phyloP scores from a whole-genome alignment of 768 basidiomycete genomes.

The Termitomyces sp. region DNA sequence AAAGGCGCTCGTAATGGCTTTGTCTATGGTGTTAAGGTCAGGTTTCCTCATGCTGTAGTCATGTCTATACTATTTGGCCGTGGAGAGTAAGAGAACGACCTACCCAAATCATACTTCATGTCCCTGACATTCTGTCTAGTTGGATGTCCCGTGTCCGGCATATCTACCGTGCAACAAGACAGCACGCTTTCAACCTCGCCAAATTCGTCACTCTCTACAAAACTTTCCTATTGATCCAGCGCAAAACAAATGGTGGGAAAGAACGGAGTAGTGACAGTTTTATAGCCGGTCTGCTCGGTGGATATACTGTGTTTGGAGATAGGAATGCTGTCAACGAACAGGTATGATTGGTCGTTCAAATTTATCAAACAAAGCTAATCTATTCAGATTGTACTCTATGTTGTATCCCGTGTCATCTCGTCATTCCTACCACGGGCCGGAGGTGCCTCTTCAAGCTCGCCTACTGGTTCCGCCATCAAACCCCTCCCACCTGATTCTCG shows the following conservation, averaged over 20 bases:
- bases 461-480: constrained; percentile 39
- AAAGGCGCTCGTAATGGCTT: constrained; percentile 93
- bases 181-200: constrained; percentile 88
- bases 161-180: constrained; percentile 82
- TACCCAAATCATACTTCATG: constrained; percentile 3
- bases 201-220: constrained; percentile 97
- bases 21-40: constrained; percentile 85
- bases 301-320: constrained; percentile 84
- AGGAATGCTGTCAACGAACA: constrained; percentile 88
- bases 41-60: constrained; percentile 93
- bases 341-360: constrained; percentile 36
- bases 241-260: constrained; percentile 76
- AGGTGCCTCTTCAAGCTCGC: constrained; percentile 38
- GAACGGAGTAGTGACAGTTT: constrained; percentile 80
- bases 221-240: constrained; percentile 74
- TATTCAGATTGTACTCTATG: constrained; percentile 88
- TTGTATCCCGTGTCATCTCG: constrained; percentile 86
- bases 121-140: constrained; percentile 31
- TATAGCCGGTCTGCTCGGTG: constrained; percentile 87
- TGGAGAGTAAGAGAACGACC: constrained; percentile 63
- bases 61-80: constrained; percentile 94
- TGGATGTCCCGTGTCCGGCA: constrained; percentile 60
- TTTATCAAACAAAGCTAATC: constrained; percentile 7
- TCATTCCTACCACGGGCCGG: constrained; percentile 83
- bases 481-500: constrained; percentile 81